Evolutionary conservation across 2,329 filamentous ascomycete genomes (phyloP).

Genomic region (Ramularia endophylla): DNA sequence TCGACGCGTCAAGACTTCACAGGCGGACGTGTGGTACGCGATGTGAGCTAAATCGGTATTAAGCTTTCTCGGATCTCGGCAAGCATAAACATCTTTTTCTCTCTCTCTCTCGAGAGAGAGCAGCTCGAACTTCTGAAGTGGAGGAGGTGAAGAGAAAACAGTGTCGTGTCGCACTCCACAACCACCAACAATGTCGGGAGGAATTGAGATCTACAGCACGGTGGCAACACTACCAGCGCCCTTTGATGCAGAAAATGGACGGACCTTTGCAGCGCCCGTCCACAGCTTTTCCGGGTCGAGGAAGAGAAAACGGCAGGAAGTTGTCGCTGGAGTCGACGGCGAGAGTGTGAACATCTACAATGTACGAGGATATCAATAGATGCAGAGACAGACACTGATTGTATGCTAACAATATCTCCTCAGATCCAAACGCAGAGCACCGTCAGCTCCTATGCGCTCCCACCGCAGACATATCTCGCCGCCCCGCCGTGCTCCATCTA

Average conservation of each 20-base stretch:
- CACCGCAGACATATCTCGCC: slow-evolving; percentile 53
- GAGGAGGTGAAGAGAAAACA: no score
- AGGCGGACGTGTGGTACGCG: slow-evolving; percentile 1
- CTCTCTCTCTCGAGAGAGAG: no score
- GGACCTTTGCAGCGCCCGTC: slow-evolving; percentile 41
- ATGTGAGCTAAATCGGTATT: no score
- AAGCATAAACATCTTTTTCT: no score
- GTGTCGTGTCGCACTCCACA: neutral
- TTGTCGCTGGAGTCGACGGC: slow-evolving; percentile 54
- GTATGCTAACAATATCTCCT: slow-evolving; percentile 11
- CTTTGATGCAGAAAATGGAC: slow-evolving; percentile 35
- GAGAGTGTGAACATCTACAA: slow-evolving; percentile 59
- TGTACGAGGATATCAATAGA: slow-evolving; percentile 34
- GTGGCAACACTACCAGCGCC: slow-evolving; percentile 41
- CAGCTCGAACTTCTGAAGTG: no score
- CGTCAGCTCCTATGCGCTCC: slow-evolving; percentile 55
- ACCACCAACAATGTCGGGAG: slow-evolving; percentile 17
- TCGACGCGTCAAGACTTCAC: neutral
- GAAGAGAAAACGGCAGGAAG: slow-evolving; percentile 58
- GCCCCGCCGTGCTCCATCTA: slow-evolving; percentile 55
- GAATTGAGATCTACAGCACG: slow-evolving; percentile 33
- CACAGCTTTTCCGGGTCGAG: slow-evolving; percentile 49
- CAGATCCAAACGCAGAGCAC: slow-evolving; percentile 57
- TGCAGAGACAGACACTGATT: no score
- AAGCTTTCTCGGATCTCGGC: no score